These are phyloP conservation scores for Raphanus hybrid DNA, from an alignment of 441 rosid genomes.

Conservation along the genomic window DNA sequence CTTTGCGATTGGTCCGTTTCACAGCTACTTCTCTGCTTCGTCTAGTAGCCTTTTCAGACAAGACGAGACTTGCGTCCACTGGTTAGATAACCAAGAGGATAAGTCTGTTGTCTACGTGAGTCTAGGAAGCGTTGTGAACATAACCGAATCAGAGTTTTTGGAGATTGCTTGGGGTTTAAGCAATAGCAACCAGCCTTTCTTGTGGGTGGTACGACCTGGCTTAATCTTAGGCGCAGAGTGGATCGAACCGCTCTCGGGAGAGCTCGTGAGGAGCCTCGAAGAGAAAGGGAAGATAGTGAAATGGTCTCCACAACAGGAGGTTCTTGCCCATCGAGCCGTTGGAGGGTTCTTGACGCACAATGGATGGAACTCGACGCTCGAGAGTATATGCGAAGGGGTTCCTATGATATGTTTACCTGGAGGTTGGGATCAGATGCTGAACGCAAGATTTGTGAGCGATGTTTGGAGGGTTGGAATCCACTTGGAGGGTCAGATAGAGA, in stretches of 20 bases:
- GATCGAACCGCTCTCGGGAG: conserved; percentile 42
- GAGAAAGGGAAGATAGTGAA: conserved; percentile 55
- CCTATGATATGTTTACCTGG: conserved; percentile 68
- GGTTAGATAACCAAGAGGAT: conserved; percentile 55
- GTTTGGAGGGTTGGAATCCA: conserved; percentile 51
- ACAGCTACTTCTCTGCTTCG: conserved; percentile 28
- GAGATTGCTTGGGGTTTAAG: conserved; percentile 66
- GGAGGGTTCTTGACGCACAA: conserved; percentile 68
- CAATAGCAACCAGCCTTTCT: conserved; percentile 52
- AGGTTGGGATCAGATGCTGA: conserved; percentile 59
- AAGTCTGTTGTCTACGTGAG: conserved; percentile 58
- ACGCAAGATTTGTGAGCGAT: conserved; percentile 57
- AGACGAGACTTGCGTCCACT: conserved; percentile 52
- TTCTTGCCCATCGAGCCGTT: conserved; percentile 51
- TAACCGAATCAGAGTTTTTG: conserved; percentile 46
- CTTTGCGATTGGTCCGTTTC: conserved; percentile 32
- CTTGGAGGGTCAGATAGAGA: conserved; percentile 46
- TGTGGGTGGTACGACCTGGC: conserved; percentile 67
- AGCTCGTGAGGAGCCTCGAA: conserved; percentile 40
- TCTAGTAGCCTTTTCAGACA: conserved; percentile 43
- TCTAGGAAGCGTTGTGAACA: conserved; percentile 56
- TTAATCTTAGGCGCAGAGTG: conserved; percentile 20
- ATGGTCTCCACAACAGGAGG: conserved; percentile 67
- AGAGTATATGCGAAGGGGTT: conserved; percentile 62
- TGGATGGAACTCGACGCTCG: conserved; percentile 71